Percentiles rank a stretch among this genome's conserved stretches.
Conservation (phyloP, 108 stramenopile genomes). For the Hondaea fermentalgiana region DNA sequence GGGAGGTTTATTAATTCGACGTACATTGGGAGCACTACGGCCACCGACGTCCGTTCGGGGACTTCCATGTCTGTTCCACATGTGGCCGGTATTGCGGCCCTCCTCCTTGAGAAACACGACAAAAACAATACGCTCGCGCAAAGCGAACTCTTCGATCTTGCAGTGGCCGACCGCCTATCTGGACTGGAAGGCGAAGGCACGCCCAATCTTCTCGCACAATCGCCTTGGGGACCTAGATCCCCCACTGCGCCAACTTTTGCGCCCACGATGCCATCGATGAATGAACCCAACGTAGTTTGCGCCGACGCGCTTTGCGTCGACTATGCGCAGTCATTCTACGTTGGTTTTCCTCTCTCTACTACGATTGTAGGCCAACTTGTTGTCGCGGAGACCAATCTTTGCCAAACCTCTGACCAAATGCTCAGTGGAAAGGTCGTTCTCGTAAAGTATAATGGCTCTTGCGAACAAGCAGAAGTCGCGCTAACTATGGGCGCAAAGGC, state of each 20-base stretch:
- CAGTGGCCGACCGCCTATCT: not conserved
- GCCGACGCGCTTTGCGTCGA: not conserved
- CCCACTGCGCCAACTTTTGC: not conserved
- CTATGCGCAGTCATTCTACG: not conserved
- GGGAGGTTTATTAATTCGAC: constrained; percentile 7
- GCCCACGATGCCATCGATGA: not conserved
- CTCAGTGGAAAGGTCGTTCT: not conserved
- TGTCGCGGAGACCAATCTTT: not conserved
- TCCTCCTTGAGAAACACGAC: not conserved
- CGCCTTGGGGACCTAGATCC: not conserved
- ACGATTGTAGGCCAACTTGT: not conserved
- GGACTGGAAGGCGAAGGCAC: not conserved
- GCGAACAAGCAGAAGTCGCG: not conserved
- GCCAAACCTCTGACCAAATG: not conserved
- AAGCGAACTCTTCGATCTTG: not conserved
- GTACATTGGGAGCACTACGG: not conserved
- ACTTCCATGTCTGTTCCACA: constrained; percentile 32
- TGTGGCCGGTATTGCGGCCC: constrained; percentile 24
- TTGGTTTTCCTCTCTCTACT: not conserved
- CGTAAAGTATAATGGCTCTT: not conserved
- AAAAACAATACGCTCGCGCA: not conserved
- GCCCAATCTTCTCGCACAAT: not conserved
- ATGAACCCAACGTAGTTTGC: not conserved
- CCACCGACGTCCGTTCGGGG: not conserved
- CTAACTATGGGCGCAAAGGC: not conserved